Base-by-base conservation (phyloP, 148 eudicot species). In the Rhododendron molle region DNA sequence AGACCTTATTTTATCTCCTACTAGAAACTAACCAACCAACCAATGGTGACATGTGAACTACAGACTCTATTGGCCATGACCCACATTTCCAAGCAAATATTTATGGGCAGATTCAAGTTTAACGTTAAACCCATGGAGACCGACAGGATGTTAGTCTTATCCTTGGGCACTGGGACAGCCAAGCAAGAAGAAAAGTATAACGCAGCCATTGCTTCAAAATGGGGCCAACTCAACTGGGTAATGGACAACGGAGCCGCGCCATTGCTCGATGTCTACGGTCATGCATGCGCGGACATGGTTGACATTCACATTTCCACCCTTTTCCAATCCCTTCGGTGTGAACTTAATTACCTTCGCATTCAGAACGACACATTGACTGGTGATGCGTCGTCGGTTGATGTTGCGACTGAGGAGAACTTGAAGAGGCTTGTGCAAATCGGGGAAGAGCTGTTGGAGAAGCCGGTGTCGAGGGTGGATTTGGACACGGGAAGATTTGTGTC, bases 361-460 rank as follows among this genome's bases (percentile, higher is more conserved):
- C 91, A 91, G 95, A 93, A 91, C 43, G 92, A 92, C 74, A 83
- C 84, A 2, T 88, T 94, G 58, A 76, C 84, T 0, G 96, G 95
- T 15, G 87, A 89, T 28, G 87, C 90, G 65, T 83, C 95, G 7
- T 90, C 96, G 0, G 84, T 88, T 0, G 98, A 94, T 85, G 87
- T 89, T n/a, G 84, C 96, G 13, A 93, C 98, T 0, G 58, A 84
- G 14, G 90, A 93, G 78, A 96, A 92, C 74, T 78, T 96, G 90
- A 86, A 88, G 30, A 84, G 82, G 30, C 93, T 96, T 4, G 91
- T 91, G 54, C 82, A 91, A 46, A 89, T 91, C 15, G 98, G 93
- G 7, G 85, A 92, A 36, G 83, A 83, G 0, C 83, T 94, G 73
- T 86, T 96, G 26, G 52, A 89, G 83, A 89, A 92, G 89, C 91